Evolutionary conservation across 116 monocot genomes (phyloP), one percentile per base, ranked within the genome.

Genomic region (Papilionanthe hybrid): DNA sequence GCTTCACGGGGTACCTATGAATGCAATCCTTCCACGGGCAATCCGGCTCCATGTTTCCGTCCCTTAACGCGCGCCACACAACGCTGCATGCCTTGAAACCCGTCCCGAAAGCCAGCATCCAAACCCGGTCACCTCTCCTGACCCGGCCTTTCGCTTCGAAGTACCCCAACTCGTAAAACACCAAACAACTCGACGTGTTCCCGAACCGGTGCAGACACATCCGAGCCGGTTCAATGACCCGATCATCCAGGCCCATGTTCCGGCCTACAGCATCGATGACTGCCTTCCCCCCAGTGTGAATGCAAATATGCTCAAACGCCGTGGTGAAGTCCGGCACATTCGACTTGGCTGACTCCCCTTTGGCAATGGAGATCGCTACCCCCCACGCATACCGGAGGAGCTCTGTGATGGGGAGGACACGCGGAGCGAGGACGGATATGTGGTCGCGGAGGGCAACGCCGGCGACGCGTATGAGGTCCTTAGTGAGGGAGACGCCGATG

Each of bases 101-200:
- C 0, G 97, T 97, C 30, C 97, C 97, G 75, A 97, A 97, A 0
- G 91, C 94, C 55, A 97, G 74, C 92, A 97, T 97, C 97, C 94
- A 97, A 22, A 97, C 75, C 73, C 89, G 77, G 29, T 97, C 94
- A 0, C 97, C 89, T 9, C 67, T 67, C 82, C 82, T 79, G 23
- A 97, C 44, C 85, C 89, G 80, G 27, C 76, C 78, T 79, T 92
- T 97, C 0, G 91, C 94, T 78, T 97, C 94, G 50, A 91, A 88
- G 81, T 97, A 97, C 3, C 89, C 89, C 9, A 97, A 72, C 89
- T 97, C 94, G 82, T 97, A 97, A 79, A 92, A 92, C 53, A 97
- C 85, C 47, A 91, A 28, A 67, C 94, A 92, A 75, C 94, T 89
- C 10, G 94, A 94, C n/a, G 97, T 97, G 88, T 97, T 97, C 50